Evolutionary conservation across 208 protist genomes (phyloP).

Genomic region (Porcisia deanei): DNA sequence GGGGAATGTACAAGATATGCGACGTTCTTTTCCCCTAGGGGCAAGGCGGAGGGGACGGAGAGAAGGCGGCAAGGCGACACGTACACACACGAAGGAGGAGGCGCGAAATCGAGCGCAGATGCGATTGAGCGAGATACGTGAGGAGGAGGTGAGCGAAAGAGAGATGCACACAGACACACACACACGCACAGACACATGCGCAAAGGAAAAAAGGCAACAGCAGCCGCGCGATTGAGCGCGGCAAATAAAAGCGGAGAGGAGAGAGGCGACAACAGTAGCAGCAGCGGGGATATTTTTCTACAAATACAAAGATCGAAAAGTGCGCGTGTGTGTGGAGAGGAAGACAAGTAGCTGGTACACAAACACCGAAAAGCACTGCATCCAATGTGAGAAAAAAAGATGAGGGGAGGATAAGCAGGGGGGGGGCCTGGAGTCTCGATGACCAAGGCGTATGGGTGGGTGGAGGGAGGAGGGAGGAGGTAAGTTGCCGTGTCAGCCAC

Average conservation of each 20-base stretch:
- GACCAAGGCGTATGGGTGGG: background rate
- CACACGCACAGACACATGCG: slow-evolving; percentile 7
- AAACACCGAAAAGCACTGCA: too few species aligned
- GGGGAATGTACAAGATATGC: too few species aligned
- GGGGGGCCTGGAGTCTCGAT: too few species aligned
- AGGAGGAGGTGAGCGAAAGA: background rate
- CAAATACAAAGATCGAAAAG: background rate
- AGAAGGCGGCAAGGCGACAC: too few species aligned
- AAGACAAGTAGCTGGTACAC: too few species aligned
- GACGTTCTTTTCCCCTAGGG: too few species aligned
- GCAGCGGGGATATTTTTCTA: too few species aligned
- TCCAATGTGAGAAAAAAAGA: too few species aligned
- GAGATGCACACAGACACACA: slow-evolving; percentile 10
- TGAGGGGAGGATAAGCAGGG: too few species aligned
- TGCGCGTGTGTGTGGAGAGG: background rate
- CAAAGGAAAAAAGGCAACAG: background rate
- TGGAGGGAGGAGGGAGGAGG: background rate
- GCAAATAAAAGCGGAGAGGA: too few species aligned
- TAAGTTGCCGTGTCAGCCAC: too few species aligned
- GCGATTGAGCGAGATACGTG: background rate
- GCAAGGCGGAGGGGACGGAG: background rate
- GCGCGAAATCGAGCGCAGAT: background rate
- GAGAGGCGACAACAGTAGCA: too few species aligned
- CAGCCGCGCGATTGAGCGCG: background rate
- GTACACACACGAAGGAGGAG: background rate